Base-by-base conservation (phyloP, 208 protist genomes). In the Porcisia deanei region DNA sequence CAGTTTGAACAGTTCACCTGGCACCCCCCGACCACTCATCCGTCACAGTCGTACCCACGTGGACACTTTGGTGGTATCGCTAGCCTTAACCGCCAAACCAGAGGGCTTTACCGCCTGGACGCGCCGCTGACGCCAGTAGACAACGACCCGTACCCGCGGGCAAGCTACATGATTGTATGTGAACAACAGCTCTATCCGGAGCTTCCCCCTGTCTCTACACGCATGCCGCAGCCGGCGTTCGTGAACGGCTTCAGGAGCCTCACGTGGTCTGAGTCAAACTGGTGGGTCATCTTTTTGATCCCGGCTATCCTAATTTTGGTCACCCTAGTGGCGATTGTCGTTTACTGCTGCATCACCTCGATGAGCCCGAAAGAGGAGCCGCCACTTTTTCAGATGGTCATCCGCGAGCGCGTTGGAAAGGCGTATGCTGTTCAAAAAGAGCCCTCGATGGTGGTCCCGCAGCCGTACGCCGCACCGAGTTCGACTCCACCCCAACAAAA, bases 221-320 rank as follows among this genome's bases (percentile, higher is more conserved):
- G 22, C 47, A 43, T 79, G 53, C 58, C 81, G 18, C 87, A 91
- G 77, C 87, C 87, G 0, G 4, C 14, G 30, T 86, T 91, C 34
- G 58, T 84, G 8, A 63, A 84, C n/a, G 85, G 84, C 70, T 91
- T 77, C 77, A 87, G 89, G 74, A 76, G 83, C 2, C 53, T 80
- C 49, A 91, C 85, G 37, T 91, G 87, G 85, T 73, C 83, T 22
- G 85, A 91, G 77, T 71, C 67, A 71, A 25, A 89, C 77, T 91
- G 87, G 87, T 91, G 80, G 75, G 70, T 89, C 16, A 60, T 89
- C 59, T 91, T 83, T 16, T 76, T 85, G 54, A 74, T 88, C 54
- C 61, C 79, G 57, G 75, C 74, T 9, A 45, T 81, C 20, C 37
- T 89, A 16, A 58, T 91, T 20, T 57, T 80, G 7, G 37, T 72